These are phyloP conservation scores for Friedmanniomyces simplex DNA, from an alignment of 495 filamentous ascomycete genomes.

Conservation along the genomic window DNA sequence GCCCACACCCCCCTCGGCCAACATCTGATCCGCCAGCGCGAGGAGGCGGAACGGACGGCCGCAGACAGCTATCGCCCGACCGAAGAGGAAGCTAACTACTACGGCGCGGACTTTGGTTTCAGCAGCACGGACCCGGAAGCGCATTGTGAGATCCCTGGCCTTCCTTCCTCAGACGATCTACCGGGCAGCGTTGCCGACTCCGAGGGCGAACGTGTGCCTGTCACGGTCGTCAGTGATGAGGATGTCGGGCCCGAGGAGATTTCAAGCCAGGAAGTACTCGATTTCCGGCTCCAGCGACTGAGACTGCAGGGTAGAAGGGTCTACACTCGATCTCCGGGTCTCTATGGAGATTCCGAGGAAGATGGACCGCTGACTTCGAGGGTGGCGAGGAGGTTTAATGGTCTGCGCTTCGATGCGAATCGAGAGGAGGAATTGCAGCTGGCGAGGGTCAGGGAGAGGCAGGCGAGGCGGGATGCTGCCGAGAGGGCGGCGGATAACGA, in stretches of 20 bases:
- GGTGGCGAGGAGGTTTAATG: too few species aligned
- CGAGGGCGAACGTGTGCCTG: slow-evolving; percentile 1
- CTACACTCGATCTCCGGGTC: too few species aligned
- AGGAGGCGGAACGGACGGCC: not conserved
- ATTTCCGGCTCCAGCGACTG: slow-evolving; percentile 23
- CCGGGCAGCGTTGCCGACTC: not conserved
- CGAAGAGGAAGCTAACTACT: not conserved
- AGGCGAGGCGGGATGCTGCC: too few species aligned
- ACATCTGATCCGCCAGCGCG: not conserved
- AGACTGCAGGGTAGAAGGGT: slow-evolving; percentile 13
- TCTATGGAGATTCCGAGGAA: too few species aligned
- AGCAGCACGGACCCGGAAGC: not conserved
- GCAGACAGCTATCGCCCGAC: slow-evolving; percentile 4
- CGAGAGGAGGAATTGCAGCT: too few species aligned
- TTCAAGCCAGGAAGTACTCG: slow-evolving; percentile 16
- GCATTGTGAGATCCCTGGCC: slow-evolving; percentile 12
- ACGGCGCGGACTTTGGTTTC: slow-evolving; percentile 7
- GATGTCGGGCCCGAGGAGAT: slow-evolving; percentile 14
- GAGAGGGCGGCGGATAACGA: too few species aligned
- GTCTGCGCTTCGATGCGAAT: too few species aligned
- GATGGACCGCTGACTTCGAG: too few species aligned
- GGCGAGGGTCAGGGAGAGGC: too few species aligned
- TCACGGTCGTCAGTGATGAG: slow-evolving; percentile 9
- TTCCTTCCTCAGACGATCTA: not conserved
- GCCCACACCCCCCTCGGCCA: not conserved